Conservation (phyloP, 306 rosid species). For the Rosa multiflora region DNA sequence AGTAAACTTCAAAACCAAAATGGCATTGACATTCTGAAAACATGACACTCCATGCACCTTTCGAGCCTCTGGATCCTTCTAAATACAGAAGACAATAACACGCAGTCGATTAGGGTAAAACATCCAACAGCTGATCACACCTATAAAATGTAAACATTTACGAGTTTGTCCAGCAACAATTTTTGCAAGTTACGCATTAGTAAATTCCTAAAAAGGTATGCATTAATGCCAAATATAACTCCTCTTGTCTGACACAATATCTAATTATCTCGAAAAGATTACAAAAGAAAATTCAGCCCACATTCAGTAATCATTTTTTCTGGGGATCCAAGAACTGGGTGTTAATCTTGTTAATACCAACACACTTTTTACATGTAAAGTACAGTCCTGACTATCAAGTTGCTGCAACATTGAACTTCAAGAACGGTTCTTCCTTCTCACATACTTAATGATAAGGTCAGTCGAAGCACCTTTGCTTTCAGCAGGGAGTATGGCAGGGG, state of each 20-base stretch:
- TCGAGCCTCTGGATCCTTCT: not conserved
- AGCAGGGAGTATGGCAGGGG: conserved; percentile 33
- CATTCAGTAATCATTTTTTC: conserved; percentile 4
- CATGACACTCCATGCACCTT: not conserved
- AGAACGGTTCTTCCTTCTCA: conserved; percentile 41
- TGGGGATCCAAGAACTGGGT: conserved; percentile 10
- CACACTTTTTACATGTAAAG: conserved; percentile 40
- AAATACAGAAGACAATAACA: not conserved
- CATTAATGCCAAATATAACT: not conserved
- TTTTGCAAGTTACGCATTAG: not conserved
- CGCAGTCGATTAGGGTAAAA: not conserved
- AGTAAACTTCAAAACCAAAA: not conserved
- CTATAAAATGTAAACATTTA: not conserved
- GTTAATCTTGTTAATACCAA: conserved; percentile 25
- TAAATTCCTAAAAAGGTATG: not conserved
- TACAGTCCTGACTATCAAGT: conserved; percentile 42
- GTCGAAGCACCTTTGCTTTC: conserved; percentile 32
- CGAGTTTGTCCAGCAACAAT: not conserved
- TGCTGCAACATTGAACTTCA: conserved; percentile 33
- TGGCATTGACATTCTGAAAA: not conserved
- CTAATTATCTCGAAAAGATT: conserved; percentile 25
- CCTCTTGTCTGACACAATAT: conserved; percentile 1
- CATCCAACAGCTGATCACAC: not conserved
- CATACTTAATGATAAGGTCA: conserved; percentile 46
- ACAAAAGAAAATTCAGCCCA: conserved; percentile 36